phyloP scores from a whole-genome alignment of 1,284 basidiomycete genomes.

The Meira nashicola region DNA sequence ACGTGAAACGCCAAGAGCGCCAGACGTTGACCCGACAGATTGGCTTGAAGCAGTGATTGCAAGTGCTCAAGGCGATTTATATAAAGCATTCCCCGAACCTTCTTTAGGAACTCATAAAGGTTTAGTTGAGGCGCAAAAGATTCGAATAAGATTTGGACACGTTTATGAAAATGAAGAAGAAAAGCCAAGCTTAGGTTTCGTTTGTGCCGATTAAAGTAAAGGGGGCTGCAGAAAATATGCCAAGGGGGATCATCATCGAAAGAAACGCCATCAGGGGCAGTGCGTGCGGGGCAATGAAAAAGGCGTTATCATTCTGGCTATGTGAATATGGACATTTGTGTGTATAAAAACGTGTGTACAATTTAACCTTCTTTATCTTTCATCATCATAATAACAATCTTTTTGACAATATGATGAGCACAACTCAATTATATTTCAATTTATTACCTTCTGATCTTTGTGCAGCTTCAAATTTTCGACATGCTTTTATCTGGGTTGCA shows the following conservation, averaged over 20 bases:
- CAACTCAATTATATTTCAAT: slow-evolving; percentile 1
- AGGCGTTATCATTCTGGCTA: too few species aligned
- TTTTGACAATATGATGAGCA: not conserved
- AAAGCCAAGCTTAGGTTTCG: not conserved
- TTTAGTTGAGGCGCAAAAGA: not conserved
- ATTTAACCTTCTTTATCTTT: not conserved
- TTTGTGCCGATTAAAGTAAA: not conserved
- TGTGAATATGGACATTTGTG: too few species aligned
- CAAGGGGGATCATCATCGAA: too few species aligned
- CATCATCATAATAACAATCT: not conserved
- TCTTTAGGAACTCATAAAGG: not conserved
- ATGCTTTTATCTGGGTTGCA: not conserved
- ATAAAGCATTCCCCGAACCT: not conserved
- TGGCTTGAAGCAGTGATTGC: slow-evolving; percentile 8
- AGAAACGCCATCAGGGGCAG: too few species aligned
- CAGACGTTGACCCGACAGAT: slow-evolving; percentile 10
- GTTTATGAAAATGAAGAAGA: not conserved
- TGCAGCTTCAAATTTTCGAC: slow-evolving; percentile 1
- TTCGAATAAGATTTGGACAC: not conserved
- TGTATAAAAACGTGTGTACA: too few species aligned
- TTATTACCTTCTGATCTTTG: slow-evolving; percentile 1
- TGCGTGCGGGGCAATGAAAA: too few species aligned
- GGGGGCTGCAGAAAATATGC: not conserved
- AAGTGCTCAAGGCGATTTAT: slow-evolving; percentile 2
- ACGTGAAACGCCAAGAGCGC: not conserved